phyloP scores from a whole-genome alignment of 1,284 basidiomycete species.

The Cutaneotrichosporon arboriforme region DNA sequence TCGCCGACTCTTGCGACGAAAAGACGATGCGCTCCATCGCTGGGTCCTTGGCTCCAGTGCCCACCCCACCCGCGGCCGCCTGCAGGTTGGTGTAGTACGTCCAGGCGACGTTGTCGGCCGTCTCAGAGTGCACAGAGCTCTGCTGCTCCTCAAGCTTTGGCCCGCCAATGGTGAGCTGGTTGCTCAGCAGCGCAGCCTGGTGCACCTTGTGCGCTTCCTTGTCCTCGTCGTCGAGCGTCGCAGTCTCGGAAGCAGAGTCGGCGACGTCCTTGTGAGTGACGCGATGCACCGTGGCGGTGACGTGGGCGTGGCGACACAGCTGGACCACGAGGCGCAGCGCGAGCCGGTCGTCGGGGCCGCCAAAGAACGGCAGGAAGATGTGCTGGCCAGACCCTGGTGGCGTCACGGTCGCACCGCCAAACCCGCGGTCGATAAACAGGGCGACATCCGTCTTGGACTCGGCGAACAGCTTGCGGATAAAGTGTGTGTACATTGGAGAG shows the following conservation, averaged over 20 bases:
- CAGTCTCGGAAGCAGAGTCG: conserved; percentile 50
- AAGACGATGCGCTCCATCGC: conserved; percentile 34
- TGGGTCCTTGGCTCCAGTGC: conserved; percentile 7
- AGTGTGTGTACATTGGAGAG: conserved; percentile 61
- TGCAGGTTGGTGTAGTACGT: conserved; percentile 34
- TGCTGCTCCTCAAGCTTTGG: conserved; percentile 26
- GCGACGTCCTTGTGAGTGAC: conserved; percentile 42
- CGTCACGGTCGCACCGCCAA: conserved; percentile 39
- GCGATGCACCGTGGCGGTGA: conserved; percentile 66
- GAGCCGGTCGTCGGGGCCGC: conserved; percentile 83
- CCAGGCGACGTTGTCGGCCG: conserved; percentile 50
- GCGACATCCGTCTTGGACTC: conserved; percentile 62
- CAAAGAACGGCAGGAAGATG: conserved; percentile 81
- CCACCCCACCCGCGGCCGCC: conserved; percentile 2
- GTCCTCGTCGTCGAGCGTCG: conserved; percentile 17
- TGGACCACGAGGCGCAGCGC: conserved; percentile 73
- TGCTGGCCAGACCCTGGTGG: conserved; percentile 53
- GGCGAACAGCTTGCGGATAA: conserved; percentile 72
- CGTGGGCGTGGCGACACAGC: conserved; percentile 59
- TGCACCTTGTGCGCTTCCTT: conserved; percentile 35
- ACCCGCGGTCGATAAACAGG: conserved; percentile 69
- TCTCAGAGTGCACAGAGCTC: conserved; percentile 41
- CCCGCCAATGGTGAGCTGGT: conserved; percentile 41
- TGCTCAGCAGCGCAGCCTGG: conserved; percentile 39
- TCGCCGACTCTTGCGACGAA: conserved; percentile 27